Evolutionary conservation across 257 asterid genomes (phyloP), one percentile per base, ranked within the genome.

Genomic region (Solanum bulbocastanum): DNA sequence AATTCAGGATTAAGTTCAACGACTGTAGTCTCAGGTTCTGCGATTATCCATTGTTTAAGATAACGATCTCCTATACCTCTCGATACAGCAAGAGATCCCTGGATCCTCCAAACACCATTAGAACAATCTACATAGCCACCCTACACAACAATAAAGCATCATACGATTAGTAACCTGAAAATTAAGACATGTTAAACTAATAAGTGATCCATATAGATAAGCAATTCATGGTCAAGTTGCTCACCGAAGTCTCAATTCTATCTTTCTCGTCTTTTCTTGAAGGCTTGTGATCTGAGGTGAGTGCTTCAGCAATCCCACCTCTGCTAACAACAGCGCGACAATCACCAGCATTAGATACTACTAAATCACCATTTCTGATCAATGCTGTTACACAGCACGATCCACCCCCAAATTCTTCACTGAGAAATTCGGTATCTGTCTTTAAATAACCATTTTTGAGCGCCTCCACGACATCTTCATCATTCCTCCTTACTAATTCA

Each of bases 81-180:
- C 5, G 99, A 96, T 0, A 97, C 98, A 42, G 98, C 98, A 69
- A 97, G 91, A 22, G 98, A 93, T 86, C 99, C 98, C 27, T 93
- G 93, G 37, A 97, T 94, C 90, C 98, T 92, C 95, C 94, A 91
- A 78, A 93, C 93, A 32, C 98, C 98, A 74, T 89, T 86, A 71
- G 92, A 88, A 71, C 92, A 88, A 81, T 93, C 98, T 8, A 95
- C 98, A 89, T 91, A 97, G 40, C 99, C 99, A 73, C 98, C 98
- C 98, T 97, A 66, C 68, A 88, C 62, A 73, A 25, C 39, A 75
- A 10, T 16, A 87, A 49, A 42, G 12, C 83, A 44, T 56, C 14
- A 23, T 76, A 44, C 1, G 27, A 36, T 40, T 52, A 36, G 44
- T 8, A 72, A 32, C 13, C 78, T 4, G 13, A 8, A 35, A 18